Percentiles rank a stretch among this genome's conserved stretches.
Evolutionary conservation across 2,329 filamentous ascomycete species (phyloP).

Genomic region (Talaromyces rugulosus): DNA sequence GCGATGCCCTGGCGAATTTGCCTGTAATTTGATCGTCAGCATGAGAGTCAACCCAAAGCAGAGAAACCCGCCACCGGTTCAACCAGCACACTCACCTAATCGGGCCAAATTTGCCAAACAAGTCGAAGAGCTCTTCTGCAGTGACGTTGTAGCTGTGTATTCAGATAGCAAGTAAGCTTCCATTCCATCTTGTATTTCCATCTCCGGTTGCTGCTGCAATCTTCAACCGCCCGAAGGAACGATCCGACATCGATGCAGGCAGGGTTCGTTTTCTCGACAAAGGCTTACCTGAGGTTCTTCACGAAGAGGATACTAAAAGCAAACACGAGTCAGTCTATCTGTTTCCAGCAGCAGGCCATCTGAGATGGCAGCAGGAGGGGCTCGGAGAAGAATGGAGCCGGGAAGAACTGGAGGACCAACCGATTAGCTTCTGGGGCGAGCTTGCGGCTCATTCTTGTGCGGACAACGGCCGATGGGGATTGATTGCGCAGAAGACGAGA

Average conservation of each 20-base stretch:
- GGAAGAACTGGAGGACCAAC: slow-evolving; percentile 50
- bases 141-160: slow-evolving; percentile 88
- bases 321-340: not conserved
- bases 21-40: slow-evolving; percentile 46
- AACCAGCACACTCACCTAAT: slow-evolving; percentile 67
- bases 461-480: slow-evolving; percentile 11
- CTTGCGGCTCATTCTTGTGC: slow-evolving; percentile 56
- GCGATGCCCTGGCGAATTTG: slow-evolving; percentile 99
- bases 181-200: not conserved
- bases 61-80: not conserved
- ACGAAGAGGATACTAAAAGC: slow-evolving; percentile 89
- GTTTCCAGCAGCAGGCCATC: slow-evolving; percentile 6
- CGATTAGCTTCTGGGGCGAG: slow-evolving; percentile 99
- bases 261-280: not conserved
- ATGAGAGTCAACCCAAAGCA: not conserved
- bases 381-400: slow-evolving; percentile 20
- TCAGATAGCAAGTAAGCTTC: not conserved
- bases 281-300: slow-evolving; percentile 90
- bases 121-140: slow-evolving; percentile 94
- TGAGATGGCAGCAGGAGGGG: slow-evolving; percentile 10
- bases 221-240: not conserved
- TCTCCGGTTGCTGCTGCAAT: not conserved
- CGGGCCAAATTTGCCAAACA: slow-evolving; percentile 95
- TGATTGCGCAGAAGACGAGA: slow-evolving; percentile 14
- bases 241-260: slow-evolving; percentile 4